Evolutionary conservation across 2,329 filamentous ascomycete species (phyloP), one percentile per base, ranked within the genome.

Genomic region (Penicillium oxalicum): DNA sequence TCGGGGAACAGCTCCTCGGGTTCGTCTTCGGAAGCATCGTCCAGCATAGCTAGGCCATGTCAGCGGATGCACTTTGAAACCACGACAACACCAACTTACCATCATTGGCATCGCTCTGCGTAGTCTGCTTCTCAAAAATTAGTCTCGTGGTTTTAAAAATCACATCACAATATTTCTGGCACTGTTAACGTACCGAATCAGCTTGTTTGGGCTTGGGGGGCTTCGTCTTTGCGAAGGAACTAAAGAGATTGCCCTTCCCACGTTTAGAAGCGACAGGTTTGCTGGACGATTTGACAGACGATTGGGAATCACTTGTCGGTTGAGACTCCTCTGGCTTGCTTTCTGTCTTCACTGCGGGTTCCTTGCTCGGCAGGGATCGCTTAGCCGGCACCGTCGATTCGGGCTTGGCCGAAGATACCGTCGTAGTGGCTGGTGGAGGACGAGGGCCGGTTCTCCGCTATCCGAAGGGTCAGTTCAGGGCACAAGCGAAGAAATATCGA

Each of bases 181-280:
- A 25, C 26, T 2, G n/a, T n/a, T 25, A 32, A 62, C 70, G 65
- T 42, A 72, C 68, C 33, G 67, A 65, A 51, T 72, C 66, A 32
- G 62, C 60, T 11, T 71, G 69, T 61, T 70, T 76, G 56, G 56
- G 55, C 59, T 83, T 88, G 8, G 81, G 76, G 60, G 81, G 76
- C 60, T 80, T 88, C 4, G 83, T 74, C 58, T 83, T 84, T 2
- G 87, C 86, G 64, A 94, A 94, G 0, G 88, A 86, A 51, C 85
- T 84, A 76, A 93, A 89, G 26, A 94, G 81, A 50, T 80, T 79
- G 2, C 83, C 80, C 12, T 73, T 75, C 45, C 80, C 78, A 48
- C 79, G 80, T 61, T 87, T 88, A 2, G 77, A 56, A 5, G 68
- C 63, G 2, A 72, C 61, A 13, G 65, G 49, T 54, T 75, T 76